Percentiles rank a stretch among this genome's conserved stretches.
phyloP scores from a whole-genome alignment of 176 grass and related monocot species.

The barley (Hordeum vulgare) region MorexV3_pseudomolecules_assembly NC_058519.1:58667921-58668420 shows the following conservation, averaged over 20 bases:
- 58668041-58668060: constrained; percentile 56
- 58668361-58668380: background rate
- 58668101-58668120: constrained; percentile 66
- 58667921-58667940: constrained; percentile 29
- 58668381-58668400: background rate
- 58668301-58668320: background rate
- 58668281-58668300: background rate
- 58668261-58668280: background rate
- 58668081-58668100: constrained; percentile 51
- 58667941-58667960: background rate
- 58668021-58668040: constrained; percentile 35
- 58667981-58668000: background rate
- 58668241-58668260: constrained; percentile 45
- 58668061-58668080: constrained; percentile 44
- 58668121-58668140: constrained; percentile 74
- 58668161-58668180: constrained; percentile 90
- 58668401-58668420: too few relatives aligned
- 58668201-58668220: constrained; percentile 36
- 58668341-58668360: background rate
- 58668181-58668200: constrained; percentile 78
- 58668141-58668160: constrained; percentile 72
- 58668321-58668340: background rate
- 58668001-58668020: background rate
- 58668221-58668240: constrained; percentile 46
- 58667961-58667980: background rate